Base-by-base conservation (phyloP, 1,139 yeast species). In the Debaryomyces subglobosus region DNA sequence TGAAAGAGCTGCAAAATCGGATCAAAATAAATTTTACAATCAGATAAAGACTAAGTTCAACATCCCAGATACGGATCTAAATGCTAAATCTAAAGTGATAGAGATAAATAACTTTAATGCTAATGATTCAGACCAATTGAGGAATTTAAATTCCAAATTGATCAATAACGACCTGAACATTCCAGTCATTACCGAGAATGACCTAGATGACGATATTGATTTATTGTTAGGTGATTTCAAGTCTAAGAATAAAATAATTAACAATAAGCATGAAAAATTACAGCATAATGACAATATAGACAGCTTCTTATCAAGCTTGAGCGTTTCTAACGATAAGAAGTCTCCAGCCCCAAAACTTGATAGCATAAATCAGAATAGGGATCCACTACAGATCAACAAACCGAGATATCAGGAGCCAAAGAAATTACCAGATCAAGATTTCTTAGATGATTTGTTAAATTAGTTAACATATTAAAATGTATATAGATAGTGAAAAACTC, bases 21-120 rank as follows among this genome's bases (percentile, higher is more conserved):
- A 67, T 25, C 69, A 69, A 49, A 60, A 62, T 15, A 57, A 55
- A 25, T 61, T 74, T 33, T 67, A 65, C 47, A 57, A 61, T 32
- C 66, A 65, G 40, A 65, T 76, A 37, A 67, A 67, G 50, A 50
- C 47, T 18, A 70, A 60, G 46, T 74, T 72, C 52, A 68, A 56
- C 27, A 27, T 49, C 5, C 27, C 47, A 4, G 47, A 46, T 21
- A 53, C 35, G n/a, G 35, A 32, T 12, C 44, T 46, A 12, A 40
- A 24, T 9, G 34, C 46, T 3, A 57, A 51, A 15, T 21, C 48
- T 16, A 68, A 64, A 46, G 70, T 74, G 0, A 47, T 74, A n/a
- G 79, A 75, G 36, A 63, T 76, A 49, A 69, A 75, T 52, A 76
- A 72, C 51, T 59, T 64, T 32, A 62, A 65, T 45, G 52, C 49